Evolutionary conservation across 2,329 filamentous ascomycete species (phyloP).

Genomic region (Calonectria henricotiae): DNA sequence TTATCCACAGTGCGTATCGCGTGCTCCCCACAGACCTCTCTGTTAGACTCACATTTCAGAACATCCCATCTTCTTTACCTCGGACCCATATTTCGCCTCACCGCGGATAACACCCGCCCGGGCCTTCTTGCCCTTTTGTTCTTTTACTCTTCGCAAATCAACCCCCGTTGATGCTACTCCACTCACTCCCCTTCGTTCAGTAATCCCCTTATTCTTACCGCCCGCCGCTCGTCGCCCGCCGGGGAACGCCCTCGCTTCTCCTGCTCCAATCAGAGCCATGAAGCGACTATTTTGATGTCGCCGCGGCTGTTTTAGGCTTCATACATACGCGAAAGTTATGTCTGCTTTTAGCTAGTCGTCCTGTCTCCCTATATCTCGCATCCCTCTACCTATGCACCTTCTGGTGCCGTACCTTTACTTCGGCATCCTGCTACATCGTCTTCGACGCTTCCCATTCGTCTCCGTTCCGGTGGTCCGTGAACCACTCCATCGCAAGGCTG

Average conservation of each 20-base stretch:
- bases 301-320: constrained; percentile 43
- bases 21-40: constrained; percentile 1
- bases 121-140: background rate
- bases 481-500: constrained; percentile 48
- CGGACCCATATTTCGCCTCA: constrained; percentile 32
- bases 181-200: constrained; percentile 2
- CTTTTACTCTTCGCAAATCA: constrained; percentile 16
- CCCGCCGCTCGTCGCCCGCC: constrained; percentile 33
- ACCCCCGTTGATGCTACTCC: constrained; percentile 3
- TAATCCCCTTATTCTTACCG: constrained; percentile 20
- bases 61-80: background rate
- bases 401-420: constrained; percentile 32
- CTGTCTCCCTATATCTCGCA: constrained; percentile 16
- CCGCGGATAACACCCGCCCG: constrained; percentile 28
- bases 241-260: constrained; percentile 25
- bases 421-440: constrained; percentile 20
- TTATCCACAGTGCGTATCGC: constrained; percentile 8
- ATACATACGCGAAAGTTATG: constrained; percentile 44
- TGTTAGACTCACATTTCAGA: constrained; percentile 32
- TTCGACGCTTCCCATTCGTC: constrained; percentile 43
- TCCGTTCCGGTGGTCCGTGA: constrained; percentile 41
- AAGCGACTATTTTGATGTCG: constrained; percentile 33
- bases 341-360: constrained; percentile 46
- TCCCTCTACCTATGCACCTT: constrained; percentile 7
- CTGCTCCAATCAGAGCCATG: constrained; percentile 30